Base-by-base conservation (phyloP, 2,329 filamentous ascomycete species). In the Lanzia echinophila region DNA sequence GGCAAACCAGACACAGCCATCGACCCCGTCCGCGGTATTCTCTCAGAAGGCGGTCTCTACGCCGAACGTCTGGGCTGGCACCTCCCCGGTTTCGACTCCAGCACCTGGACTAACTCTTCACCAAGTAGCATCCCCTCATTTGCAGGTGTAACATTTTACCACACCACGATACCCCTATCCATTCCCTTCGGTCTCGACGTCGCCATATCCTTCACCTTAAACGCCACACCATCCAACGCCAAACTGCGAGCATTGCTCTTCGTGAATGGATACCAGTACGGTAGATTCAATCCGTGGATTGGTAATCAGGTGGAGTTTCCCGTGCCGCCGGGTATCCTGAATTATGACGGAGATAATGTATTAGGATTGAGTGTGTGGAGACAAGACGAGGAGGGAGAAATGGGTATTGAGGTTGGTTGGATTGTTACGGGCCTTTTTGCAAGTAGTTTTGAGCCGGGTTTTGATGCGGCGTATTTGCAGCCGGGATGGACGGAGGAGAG, bases 31-130 rank as follows among this genome's bases (percentile, higher is more conserved):
- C 75, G 80, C 1, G 78, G 79, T 0, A 72, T 75, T 0, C 69
- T 77, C 22, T 79, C 79, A 53, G 81, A 84, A 64, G 81, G 80
- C 19, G 79, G 81, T 0, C 71, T 83, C 3, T 75, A 74, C 41
- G 76, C 76, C 1, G 81, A 83, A 63, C 74, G 81, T 11, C 67
- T 81, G 0, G 81, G 81, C 13, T 78, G 76, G 72, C 78, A 82
- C 59, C 72, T 84, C 1, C 79, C 80, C 0, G 78, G 74, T 2
- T 83, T 76, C 57, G 71, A 79, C 10, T 75, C 75, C 57, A 64
- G 69, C 15, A 60, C 66, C 10, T 79, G 78, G 77, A 55, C 62
- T 15, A 17, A 33, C 41, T 39, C 53, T 22, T 56, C 57, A 20
- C 56, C 63, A 6, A 56, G 63, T 6, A 62, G 65, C 1, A 70